Percentiles rank a stretch among this genome's conserved stretches.
Evolutionary conservation across 371 early-diverging fungal genomes (phyloP).

Genomic region (Rhizopus arrhizus): DNA sequence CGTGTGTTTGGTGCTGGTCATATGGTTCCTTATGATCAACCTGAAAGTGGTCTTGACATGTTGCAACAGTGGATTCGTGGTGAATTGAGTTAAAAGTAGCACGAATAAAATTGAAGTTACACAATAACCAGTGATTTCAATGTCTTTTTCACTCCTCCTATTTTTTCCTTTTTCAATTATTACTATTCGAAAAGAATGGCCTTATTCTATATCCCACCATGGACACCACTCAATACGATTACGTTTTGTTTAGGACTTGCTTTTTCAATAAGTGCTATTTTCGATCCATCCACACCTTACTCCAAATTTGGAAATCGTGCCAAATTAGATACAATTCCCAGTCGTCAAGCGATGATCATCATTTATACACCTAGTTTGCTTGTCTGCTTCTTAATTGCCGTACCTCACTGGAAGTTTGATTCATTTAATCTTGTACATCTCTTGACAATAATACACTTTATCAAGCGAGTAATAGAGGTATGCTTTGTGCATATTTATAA

Average conservation of each 20-base stretch:
- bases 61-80: slow-evolving; percentile 65
- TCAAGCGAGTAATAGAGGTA: slow-evolving; percentile 29
- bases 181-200: background rate
- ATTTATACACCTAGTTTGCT: slow-evolving; percentile 29
- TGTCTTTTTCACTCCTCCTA: background rate
- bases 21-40: slow-evolving; percentile 78
- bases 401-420: background rate
- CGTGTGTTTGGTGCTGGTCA: slow-evolving; percentile 91
- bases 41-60: slow-evolving; percentile 61
- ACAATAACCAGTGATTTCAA: background rate
- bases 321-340: slow-evolving; percentile 20
- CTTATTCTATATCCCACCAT: slow-evolving; percentile 23
- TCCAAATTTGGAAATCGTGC: slow-evolving; percentile 32
- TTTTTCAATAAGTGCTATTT: slow-evolving; percentile 11
- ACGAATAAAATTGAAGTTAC: background rate
- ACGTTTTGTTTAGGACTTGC: slow-evolving; percentile 12
- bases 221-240: slow-evolving; percentile 14
- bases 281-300: slow-evolving; percentile 22
- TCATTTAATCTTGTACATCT: slow-evolving; percentile 22
- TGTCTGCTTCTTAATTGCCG: slow-evolving; percentile 9
- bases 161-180: background rate
- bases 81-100: slow-evolving; percentile 18
- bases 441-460: slow-evolving; percentile 22
- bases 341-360: slow-evolving; percentile 24
- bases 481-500: slow-evolving; percentile 23